Conservation (phyloP, 1,139 yeast species). For the Schwanniomyces etchellsii region DNA sequence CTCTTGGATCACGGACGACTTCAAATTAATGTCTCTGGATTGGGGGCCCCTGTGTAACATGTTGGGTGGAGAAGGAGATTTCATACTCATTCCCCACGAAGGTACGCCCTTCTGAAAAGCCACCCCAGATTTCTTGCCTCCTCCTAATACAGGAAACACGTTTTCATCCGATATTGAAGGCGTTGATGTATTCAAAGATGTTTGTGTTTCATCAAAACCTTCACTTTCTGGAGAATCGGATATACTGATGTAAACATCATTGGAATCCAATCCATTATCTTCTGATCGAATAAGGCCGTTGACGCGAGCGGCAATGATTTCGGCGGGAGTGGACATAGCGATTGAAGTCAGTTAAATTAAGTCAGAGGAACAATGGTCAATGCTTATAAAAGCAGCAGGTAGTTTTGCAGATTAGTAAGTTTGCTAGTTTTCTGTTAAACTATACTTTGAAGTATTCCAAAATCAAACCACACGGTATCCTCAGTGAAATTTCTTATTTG, state of each 20-base stretch:
- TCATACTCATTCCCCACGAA: slow-evolving; percentile 32
- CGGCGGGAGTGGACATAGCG: slow-evolving; percentile 57
- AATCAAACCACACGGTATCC: too few species aligned
- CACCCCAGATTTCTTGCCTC: slow-evolving; percentile 20
- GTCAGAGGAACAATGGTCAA: slow-evolving; percentile 4
- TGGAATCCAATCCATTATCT: slow-evolving; percentile 8
- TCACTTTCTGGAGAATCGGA: not conserved
- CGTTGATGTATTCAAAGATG: slow-evolving; percentile 15
- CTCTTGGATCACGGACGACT: slow-evolving; percentile 52
- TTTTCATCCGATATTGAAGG: slow-evolving; percentile 45
- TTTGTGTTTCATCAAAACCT: slow-evolving; percentile 4
- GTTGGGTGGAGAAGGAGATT: slow-evolving; percentile 15
- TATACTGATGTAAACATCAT: not conserved
- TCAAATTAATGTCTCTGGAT: slow-evolving; percentile 17
- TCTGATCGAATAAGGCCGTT: slow-evolving; percentile 26
- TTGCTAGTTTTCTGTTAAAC: too few species aligned
- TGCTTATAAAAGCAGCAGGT: slow-evolving; percentile 7
- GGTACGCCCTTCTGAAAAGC: slow-evolving; percentile 7
- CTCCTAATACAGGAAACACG: slow-evolving; percentile 74
- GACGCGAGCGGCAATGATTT: slow-evolving; percentile 51
- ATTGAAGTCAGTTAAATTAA: not conserved
- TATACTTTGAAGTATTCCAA: too few species aligned
- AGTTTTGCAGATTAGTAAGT: too few species aligned
- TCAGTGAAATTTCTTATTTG: too few species aligned
- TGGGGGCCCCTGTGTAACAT: slow-evolving; percentile 12